A percentile compares a stretch with the other conserved stretches of the same genome.
phyloP scores from a whole-genome alignment of 805 yeast species.

The Myxozyma kluyveri region DNA sequence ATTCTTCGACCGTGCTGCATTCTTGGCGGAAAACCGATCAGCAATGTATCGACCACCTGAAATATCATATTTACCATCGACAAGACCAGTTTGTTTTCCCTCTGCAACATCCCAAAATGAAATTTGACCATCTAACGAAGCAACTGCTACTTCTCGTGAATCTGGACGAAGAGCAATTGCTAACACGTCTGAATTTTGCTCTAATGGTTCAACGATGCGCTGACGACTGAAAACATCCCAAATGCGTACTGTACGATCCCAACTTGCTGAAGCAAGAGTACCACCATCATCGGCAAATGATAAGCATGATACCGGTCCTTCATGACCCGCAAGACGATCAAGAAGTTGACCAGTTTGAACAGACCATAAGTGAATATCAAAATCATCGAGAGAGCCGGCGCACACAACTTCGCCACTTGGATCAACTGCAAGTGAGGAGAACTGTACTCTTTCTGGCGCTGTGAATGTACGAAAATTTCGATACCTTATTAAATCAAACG shows the following conservation, averaged over 20 bases:
- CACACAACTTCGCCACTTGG: slow-evolving; percentile 96
- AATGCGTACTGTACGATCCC: slow-evolving; percentile 92
- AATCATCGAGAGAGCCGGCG: slow-evolving; percentile 88
- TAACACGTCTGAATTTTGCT: slow-evolving; percentile 77
- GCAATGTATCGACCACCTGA: slow-evolving; percentile 76
- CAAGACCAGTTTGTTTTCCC: slow-evolving; percentile 74
- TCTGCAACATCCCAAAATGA: slow-evolving; percentile 77
- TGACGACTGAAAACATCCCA: slow-evolving; percentile 91
- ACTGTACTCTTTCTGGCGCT: slow-evolving; percentile 83
- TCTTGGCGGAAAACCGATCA: slow-evolving; percentile 77
- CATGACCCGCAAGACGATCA: slow-evolving; percentile 88
- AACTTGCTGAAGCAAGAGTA: slow-evolving; percentile 82
- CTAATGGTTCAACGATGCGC: slow-evolving; percentile 86
- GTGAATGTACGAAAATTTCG: slow-evolving; percentile 94
- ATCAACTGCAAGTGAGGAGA: slow-evolving; percentile 86
- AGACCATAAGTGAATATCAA: slow-evolving; percentile 93
- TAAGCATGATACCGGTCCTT: slow-evolving; percentile 87
- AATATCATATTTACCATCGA: slow-evolving; percentile 87
- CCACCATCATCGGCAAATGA: slow-evolving; percentile 79
- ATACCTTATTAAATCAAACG: slow-evolving; percentile 92
- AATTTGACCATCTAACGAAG: slow-evolving; percentile 85
- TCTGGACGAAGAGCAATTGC: slow-evolving; percentile 85
- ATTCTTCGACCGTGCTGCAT: slow-evolving; percentile 77
- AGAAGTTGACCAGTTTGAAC: slow-evolving; percentile 92
- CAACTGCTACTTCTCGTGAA: slow-evolving; percentile 83